phyloP scores from a whole-genome alignment of 2,329 filamentous ascomycete genomes.

The Colletotrichum viniferum region DNA sequence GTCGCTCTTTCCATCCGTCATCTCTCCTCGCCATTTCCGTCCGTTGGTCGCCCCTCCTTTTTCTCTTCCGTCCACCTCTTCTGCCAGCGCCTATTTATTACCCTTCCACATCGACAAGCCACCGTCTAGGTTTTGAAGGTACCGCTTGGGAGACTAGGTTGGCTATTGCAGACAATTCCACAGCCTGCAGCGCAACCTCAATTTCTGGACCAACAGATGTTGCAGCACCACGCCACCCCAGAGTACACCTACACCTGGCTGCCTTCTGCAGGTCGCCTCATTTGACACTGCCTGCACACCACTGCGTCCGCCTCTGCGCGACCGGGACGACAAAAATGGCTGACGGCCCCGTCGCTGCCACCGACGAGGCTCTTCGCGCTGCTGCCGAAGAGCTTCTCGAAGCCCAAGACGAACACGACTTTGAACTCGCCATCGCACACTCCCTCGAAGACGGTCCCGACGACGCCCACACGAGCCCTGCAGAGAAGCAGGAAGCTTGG shows the following conservation, averaged over 20 bases:
- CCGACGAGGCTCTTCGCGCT: neutral
- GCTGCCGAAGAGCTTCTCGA: constrained; percentile 5
- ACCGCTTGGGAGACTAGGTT: neutral
- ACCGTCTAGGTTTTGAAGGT: neutral
- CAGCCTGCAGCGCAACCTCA: constrained; percentile 10
- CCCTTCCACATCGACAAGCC: neutral
- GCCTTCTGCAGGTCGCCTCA: constrained; percentile 18
- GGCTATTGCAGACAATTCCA: neutral
- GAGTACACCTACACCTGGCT: neutral
- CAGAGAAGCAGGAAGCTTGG: neutral
- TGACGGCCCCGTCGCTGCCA: neutral
- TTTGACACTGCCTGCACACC: neutral
- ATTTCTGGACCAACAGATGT: constrained; percentile 4
- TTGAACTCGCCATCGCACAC: neutral
- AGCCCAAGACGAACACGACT: constrained; percentile 3
- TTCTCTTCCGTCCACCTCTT: neutral
- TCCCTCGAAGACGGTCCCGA: neutral
- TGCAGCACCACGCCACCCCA: constrained; percentile 11
- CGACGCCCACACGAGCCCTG: neutral
- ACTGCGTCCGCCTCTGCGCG: neutral
- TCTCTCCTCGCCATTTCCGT: neutral
- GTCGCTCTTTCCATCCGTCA: neutral
- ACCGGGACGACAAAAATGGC: neutral
- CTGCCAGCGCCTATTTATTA: neutral
- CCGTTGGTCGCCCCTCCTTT: neutral